Percentiles rank a stretch among this genome's conserved stretches.
These are phyloP conservation scores for Mortierella claussenii DNA, from an alignment of 192 early-diverging fungal genomes.

Conservation along the genomic window DNA sequence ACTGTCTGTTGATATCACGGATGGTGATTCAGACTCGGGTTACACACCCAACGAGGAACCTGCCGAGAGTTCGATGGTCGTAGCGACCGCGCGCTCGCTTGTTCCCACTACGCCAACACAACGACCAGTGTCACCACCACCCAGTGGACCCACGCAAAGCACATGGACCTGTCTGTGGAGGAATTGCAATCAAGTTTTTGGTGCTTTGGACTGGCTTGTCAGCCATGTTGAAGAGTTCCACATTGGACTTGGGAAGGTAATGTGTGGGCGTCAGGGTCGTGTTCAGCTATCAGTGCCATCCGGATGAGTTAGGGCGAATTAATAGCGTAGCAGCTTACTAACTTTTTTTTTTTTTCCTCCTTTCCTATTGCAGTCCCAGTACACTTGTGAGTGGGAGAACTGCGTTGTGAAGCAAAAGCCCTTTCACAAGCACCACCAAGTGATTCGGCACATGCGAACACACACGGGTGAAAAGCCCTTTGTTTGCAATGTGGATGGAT, in stretches of 20 bases:
- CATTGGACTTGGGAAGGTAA: constrained; percentile 69
- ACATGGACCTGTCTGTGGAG: constrained; percentile 62
- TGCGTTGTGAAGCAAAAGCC: constrained; percentile 66
- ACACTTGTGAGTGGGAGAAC: constrained; percentile 63
- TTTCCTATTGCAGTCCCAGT: constrained; percentile 51
- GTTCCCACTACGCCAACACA: constrained; percentile 8
- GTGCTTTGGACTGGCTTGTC: constrained; percentile 58
- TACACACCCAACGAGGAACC: constrained; percentile 32
- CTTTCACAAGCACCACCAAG: constrained; percentile 78
- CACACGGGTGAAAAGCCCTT: constrained; percentile 85
- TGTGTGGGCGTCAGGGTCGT: no score
- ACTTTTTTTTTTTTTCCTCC: not conserved
- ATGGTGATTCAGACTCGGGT: constrained; percentile 37
- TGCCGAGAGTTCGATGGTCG: constrained; percentile 11
- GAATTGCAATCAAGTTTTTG: constrained; percentile 58
- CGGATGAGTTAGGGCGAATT: no score
- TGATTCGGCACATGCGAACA: constrained; percentile 77
- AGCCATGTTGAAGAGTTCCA: constrained; percentile 63
- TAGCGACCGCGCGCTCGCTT: constrained; percentile 15
- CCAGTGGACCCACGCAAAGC: constrained; percentile 18
- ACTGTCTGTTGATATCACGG: constrained; percentile 40
- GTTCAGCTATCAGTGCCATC: no score
- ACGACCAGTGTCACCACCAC: constrained; percentile 20
- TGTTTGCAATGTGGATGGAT: constrained; percentile 70
- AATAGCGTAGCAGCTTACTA: not conserved